Evolutionary conservation across 2,329 filamentous ascomycete genomes (phyloP), one percentile per base, ranked within the genome.

Genomic region (Reticulascus tulasneorum): DNA sequence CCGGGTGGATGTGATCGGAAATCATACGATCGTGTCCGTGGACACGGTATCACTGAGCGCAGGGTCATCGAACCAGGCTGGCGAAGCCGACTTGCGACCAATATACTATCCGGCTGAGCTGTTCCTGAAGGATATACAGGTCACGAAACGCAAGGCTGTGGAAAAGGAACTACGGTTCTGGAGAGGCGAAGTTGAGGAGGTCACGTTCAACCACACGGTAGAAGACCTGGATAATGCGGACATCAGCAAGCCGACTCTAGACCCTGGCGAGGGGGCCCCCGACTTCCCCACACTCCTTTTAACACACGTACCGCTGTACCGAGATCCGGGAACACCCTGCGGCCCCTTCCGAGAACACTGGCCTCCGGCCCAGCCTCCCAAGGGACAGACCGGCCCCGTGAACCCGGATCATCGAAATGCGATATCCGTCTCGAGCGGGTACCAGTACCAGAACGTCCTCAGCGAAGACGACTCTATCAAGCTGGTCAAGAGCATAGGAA

Each of bases 401-500:
- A 58, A 61, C 37, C 78, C 66, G 4, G 86, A 94, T 50, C 71
- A 86, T 29, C 74, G 78, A 37, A 94, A 93, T 47, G 81, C 90
- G 17, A 86, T 98, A 40, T 74, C 75, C 3, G 79, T 98, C 12
- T 67, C 77, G 9, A 73, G 71, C 12, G 93, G 93, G 11, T 96
- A 96, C 54, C 93, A 98, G 58, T 98, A 98, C 55, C 91, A 97
- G 58, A 98, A 96, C 51, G 91, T 96, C 4, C 76, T 98, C 18
- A 84, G 76, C 33, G 78, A 83, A 32, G 72, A 77, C 3, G 79
- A 96, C 47, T 93, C 90, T 1, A 72, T 79, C 29, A 79, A 82
- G 33, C 68, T 98, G 23, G 67, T 95, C 26, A 74, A 82, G 41
- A 86, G 82, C 45, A 71, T 95, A 22, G 89, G 88, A 22, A 86